phyloP scores from a whole-genome alignment of 257 asterid species.

The Ballota nigra region DNA sequence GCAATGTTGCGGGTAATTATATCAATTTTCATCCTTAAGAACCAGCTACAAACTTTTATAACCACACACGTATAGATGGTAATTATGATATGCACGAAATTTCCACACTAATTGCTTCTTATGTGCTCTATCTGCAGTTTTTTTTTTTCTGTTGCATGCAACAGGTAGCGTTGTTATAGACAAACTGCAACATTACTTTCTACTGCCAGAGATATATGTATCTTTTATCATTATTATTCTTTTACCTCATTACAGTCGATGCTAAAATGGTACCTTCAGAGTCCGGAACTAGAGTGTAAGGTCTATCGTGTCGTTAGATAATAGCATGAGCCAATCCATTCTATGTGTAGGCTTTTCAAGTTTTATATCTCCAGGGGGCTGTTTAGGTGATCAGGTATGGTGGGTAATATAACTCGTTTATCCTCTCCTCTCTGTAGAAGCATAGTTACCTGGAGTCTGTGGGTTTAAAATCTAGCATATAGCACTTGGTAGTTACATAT shows the following conservation, averaged over 20 bases:
- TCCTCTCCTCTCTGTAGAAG: not conserved
- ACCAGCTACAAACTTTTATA: not conserved
- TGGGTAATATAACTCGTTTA: not conserved
- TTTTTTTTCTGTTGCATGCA: not conserved
- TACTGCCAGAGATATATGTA: not conserved
- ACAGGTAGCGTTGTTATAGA: not conserved
- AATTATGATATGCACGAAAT: not conserved
- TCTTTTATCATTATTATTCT: not conserved
- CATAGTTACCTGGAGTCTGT: not conserved
- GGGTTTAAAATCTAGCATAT: no score
- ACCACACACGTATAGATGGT: not conserved
- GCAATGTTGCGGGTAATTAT: slow-evolving; percentile 83
- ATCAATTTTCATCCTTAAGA: not conserved
- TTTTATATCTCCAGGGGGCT: no score
- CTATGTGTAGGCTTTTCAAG: not conserved
- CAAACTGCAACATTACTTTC: not conserved
- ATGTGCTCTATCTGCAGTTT: not conserved
- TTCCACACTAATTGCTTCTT: not conserved
- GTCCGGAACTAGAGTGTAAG: not conserved
- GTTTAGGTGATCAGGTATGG: not conserved
- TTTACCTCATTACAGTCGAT: not conserved
- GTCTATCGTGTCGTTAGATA: not conserved
- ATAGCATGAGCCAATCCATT: not conserved
- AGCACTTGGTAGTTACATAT: not conserved
- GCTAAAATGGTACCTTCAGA: not conserved